Base-by-base conservation (phyloP, 176 grass and related monocot species). In the Oryza rufipogon region DNA sequence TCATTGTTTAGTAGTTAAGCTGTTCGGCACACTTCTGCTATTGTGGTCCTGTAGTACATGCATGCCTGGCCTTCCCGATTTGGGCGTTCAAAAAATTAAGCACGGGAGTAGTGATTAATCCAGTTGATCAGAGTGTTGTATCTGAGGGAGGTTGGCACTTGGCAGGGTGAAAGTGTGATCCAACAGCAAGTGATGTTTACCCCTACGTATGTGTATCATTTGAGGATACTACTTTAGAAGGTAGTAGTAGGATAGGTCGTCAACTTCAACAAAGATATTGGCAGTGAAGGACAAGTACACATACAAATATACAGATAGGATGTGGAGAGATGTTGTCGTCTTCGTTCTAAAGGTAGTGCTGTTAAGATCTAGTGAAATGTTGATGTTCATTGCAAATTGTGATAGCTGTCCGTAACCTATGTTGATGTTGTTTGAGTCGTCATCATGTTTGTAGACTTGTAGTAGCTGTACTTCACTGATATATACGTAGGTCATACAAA, bases 181-280 rank as follows among this genome's bases (percentile, higher is more conserved):
- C 76, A 80, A 88, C 61, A 47, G 6, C 70, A n/a, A 75, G 38
- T 69, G 76, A 80, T 42, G 44, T 80, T 69, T 76, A 23, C 20
- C 13, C 65, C 6, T 19, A 56, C 16, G 2, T 76, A 22, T 23
- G 2, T 61, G 22, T 47, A 65, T 47, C 26, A 42, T 11, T 23
- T 32, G 73, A 15, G 51, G n/a, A 78, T 19, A 56, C 49, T 19
- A 58, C 52, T 45, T 22, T 41, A 34, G 17, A 22, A 41, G 71
- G 42, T 88, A 66, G 42, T 88, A 66, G 42, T 88, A 66, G 74
- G 74, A 78, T 73, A 25, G 75, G 12, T 79, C 11, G 8, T 61
- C 33, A 17, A 45, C 23, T 66, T 61, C 46, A 84, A 64, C 68
- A 73, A 56, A 80, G 78, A 68, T 66, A 67, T 80, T 68, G 61